Evolutionary conservation across 148 eudicot genomes (phyloP).

Genomic region (Fagopyrum homotropicum): DNA sequence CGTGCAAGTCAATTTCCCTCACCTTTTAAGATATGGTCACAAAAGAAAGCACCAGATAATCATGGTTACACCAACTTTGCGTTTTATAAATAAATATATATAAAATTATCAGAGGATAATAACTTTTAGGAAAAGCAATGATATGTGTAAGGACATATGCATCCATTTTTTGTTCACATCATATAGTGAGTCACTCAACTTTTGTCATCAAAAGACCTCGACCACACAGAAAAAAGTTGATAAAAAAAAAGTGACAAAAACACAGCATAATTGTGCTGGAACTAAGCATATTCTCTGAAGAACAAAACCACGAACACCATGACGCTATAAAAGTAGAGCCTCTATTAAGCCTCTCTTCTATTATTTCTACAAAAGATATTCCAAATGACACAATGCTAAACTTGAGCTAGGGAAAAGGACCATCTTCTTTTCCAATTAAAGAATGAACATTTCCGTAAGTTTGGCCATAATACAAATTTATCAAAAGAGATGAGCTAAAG

Average conservation of each 20-base stretch:
- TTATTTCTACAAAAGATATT: conserved; percentile 19
- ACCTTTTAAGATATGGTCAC: neutral
- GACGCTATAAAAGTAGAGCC: neutral
- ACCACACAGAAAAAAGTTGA: neutral
- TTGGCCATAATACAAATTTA: neutral
- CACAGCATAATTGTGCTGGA: neutral
- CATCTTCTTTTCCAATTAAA: conserved; percentile 19
- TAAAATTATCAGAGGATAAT: neutral
- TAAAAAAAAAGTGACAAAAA: neutral
- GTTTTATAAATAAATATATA: neutral
- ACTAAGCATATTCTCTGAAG: neutral
- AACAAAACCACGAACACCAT: neutral
- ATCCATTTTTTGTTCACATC: too few relatives aligned
- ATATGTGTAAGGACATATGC: conserved; percentile 1
- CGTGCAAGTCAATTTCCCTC: neutral
- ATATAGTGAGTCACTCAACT: neutral
- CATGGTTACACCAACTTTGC: neutral
- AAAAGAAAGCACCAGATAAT: neutral
- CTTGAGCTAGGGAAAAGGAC: conserved; percentile 32
- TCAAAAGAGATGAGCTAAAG: neutral
- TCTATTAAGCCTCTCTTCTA: neutral
- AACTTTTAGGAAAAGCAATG: neutral
- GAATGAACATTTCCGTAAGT: neutral
- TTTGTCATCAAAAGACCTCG: neutral
- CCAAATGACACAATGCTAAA: conserved; percentile 24